phyloP scores from a whole-genome alignment of 306 rosid species.

The Lablab purpureus region DNA sequence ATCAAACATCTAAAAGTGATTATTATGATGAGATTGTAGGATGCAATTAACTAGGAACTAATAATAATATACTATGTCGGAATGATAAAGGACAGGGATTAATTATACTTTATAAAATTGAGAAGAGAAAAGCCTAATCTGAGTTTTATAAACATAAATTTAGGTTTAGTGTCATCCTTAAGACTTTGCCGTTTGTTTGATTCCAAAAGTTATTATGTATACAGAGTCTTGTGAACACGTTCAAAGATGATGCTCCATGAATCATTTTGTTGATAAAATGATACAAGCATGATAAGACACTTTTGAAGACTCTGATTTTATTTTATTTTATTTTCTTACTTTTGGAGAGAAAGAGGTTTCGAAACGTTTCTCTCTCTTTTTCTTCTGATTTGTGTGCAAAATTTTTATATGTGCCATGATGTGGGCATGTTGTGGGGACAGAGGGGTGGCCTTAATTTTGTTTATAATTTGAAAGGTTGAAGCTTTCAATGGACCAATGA shows the following conservation, averaged over 20 bases:
- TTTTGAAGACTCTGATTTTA: constrained; percentile 42
- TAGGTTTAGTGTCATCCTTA: constrained; percentile 37
- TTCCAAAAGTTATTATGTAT: constrained; percentile 56
- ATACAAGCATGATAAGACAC: constrained; percentile 61
- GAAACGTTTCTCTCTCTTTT: constrained; percentile 38
- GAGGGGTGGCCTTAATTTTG: constrained; percentile 41
- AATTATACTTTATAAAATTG: constrained; percentile 39
- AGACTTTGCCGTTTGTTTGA: constrained; percentile 50
- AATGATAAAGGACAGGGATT: constrained; percentile 61
- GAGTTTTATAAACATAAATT: constrained; percentile 17
- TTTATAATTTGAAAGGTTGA: constrained; percentile 49
- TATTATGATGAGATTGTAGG: constrained; percentile 59
- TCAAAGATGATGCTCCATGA: constrained; percentile 51
- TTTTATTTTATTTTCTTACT: constrained; percentile 24
- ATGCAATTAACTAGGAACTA: constrained; percentile 54
- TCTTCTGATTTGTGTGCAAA: background rate
- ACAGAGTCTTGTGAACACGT: constrained; percentile 35
- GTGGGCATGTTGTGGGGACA: constrained; percentile 59
- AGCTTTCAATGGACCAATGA: constrained; percentile 52
- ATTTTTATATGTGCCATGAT: constrained; percentile 21
- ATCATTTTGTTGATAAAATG: constrained; percentile 45
- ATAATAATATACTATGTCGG: constrained; percentile 61
- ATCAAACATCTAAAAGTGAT: constrained; percentile 57
- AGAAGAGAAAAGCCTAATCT: constrained; percentile 48
- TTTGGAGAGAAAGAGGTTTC: constrained; percentile 41